Base-by-base conservation (phyloP, 1,284 basidiomycete species). In the Vanrija sp. region DNA sequence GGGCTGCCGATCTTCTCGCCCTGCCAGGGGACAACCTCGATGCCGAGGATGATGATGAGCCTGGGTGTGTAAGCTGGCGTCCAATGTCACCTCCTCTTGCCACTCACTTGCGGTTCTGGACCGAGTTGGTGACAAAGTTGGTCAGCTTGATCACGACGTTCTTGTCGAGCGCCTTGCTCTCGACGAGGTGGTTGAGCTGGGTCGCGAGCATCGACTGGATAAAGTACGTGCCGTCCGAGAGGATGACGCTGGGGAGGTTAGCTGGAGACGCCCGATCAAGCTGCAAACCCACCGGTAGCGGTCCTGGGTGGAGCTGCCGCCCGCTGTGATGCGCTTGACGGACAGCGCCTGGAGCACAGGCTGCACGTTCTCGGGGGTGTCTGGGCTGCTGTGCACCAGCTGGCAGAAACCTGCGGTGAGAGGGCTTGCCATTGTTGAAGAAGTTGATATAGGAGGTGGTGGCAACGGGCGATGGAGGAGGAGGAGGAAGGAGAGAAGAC, bases 171-270 rank as follows among this genome's bases (percentile, higher is more conserved):
- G 80, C 68, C n/a, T 85, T 83, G 1, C 83, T 80, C 22, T 86
- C 81, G 31, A 96, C 85, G 59, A 90, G 76, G 18, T 81, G 66
- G 67, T 97, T 97, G 49, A 94, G 81, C 71, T 93, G 89, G 0
- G 94, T 96, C 4, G 92, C 90, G 38, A 98, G 81, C 96, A 99
- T 98, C 27, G 89, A 86, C 74, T 95, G 93, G 49, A 89, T 80
- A 69, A 89, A 94, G 66, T 88, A 77, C 31, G 80, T 77, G 43
- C 93, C 90, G 72, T 96, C 93, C 2, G 79, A 81, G 23, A 81
- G 63, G 60, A 81, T 78, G 39, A 80, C 60, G 25, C 79, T 80
- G 56, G 6, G 23, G 44, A n/a, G 42, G 1, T 35, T 31, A 31
- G n/a, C 35, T 51, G 10, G 18, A n/a, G 3, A n/a, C 8, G 36